These are phyloP conservation scores for Trametes pubescens DNA, from an alignment of 1,284 basidiomycete genomes.

Conservation along the genomic window DNA sequence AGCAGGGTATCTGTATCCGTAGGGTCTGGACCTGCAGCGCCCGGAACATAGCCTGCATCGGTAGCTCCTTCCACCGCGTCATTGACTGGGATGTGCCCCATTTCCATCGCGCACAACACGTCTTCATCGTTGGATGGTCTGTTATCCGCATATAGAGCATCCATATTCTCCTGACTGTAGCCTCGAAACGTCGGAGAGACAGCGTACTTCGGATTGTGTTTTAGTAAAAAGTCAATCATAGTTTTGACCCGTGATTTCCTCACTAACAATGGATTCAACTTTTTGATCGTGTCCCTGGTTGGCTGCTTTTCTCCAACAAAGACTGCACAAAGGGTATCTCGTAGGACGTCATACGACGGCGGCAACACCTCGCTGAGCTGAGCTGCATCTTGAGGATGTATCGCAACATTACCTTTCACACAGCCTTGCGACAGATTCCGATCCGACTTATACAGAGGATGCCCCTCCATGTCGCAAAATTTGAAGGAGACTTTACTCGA, in stretches of 20 bases:
- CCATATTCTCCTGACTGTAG: not conserved
- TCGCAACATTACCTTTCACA: conserved; percentile 18
- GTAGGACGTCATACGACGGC: not conserved
- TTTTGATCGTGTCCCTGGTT: not conserved
- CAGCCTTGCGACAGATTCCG: not conserved
- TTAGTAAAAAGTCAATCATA: conserved; percentile 4
- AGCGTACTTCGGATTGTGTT: conserved; percentile 1
- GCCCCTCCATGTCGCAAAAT: not conserved
- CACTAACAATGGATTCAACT: conserved; percentile 2
- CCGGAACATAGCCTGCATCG: not conserved
- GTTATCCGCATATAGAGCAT: not conserved
- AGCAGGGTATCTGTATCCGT: not conserved
- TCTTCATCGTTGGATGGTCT: not conserved
- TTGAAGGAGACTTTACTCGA: not conserved
- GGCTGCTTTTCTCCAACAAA: conserved; percentile 11
- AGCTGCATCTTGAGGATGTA: conserved; percentile 17
- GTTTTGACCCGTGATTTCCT: conserved; percentile 1
- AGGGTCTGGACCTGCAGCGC: too few relatives aligned
- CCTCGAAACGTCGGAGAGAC: too few relatives aligned
- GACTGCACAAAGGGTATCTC: conserved; percentile 11
- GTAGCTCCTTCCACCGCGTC: not conserved
- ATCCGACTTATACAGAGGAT: not conserved
- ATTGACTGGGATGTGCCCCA: conserved; percentile 3
- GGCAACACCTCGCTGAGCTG: conserved; percentile 12
- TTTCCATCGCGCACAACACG: conserved; percentile 5